These are phyloP conservation scores for Colletotrichum costaricense DNA, from an alignment of 2,329 filamentous ascomycete genomes.

Conservation along the genomic window DNA sequence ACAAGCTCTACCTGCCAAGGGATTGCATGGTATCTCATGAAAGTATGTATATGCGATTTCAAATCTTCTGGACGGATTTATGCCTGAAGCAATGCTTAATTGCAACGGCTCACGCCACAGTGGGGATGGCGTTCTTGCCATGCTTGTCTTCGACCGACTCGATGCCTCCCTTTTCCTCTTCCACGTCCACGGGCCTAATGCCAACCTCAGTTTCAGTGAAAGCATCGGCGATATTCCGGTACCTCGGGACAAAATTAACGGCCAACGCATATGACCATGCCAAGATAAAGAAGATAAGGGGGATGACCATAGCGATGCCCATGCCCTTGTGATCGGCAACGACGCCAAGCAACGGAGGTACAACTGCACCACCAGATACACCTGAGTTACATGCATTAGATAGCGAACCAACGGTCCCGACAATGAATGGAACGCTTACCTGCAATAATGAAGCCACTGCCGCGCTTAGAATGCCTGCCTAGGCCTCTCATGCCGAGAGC, in stretches of 20 bases:
- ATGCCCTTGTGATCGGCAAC: conserved; percentile 64
- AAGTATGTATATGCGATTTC: background rate
- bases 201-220: conserved; percentile 60
- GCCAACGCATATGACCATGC: conserved; percentile 67
- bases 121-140: conserved; percentile 5
- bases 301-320: conserved; percentile 74
- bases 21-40: background rate
- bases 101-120: background rate
- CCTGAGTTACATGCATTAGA: conserved; percentile 77
- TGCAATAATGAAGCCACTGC: conserved; percentile 71
- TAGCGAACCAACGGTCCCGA: conserved; percentile 68
- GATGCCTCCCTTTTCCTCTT: conserved; percentile 29
- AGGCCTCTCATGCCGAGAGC: conserved; percentile 68
- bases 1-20: no score
- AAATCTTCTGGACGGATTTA: background rate
- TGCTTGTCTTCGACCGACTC: conserved; percentile 27
- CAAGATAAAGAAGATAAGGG: conserved; percentile 67
- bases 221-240: conserved; percentile 71
- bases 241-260: conserved; percentile 75
- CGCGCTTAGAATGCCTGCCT: conserved; percentile 81
- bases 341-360: conserved; percentile 77
- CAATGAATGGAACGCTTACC: conserved; percentile 47
- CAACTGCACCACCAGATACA: conserved; percentile 78
- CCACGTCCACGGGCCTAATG: conserved; percentile 44
- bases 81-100: background rate